Evolutionary conservation across 176 grass and related monocot species (phyloP).

Genomic region (Aechmea fasciata): DNA sequence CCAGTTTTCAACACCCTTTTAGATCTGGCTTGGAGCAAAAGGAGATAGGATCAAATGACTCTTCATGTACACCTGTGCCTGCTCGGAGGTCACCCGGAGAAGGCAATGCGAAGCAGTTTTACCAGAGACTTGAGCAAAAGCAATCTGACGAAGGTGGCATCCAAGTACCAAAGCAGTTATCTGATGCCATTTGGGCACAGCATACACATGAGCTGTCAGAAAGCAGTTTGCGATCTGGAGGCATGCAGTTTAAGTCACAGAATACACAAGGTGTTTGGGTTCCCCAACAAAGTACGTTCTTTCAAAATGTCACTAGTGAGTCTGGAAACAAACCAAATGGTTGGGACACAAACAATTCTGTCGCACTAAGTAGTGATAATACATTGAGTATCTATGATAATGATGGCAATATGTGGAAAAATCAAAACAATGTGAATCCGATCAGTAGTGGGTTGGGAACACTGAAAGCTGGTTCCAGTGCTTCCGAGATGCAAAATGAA

Average conservation of each 20-base stretch:
- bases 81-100: slow-evolving; percentile 40
- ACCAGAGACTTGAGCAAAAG: slow-evolving; percentile 41
- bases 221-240: slow-evolving; percentile 30
- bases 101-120: slow-evolving; percentile 37
- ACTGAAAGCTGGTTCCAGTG: slow-evolving; percentile 40
- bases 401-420: slow-evolving; percentile 43
- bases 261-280: slow-evolving; percentile 53
- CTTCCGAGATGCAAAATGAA: slow-evolving; percentile 25
- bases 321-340: slow-evolving; percentile 53
- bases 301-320: slow-evolving; percentile 47
- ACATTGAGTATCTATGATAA: slow-evolving; percentile 33
- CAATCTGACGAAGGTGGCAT: slow-evolving; percentile 43
- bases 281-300: slow-evolving; percentile 41
- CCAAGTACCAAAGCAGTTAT: slow-evolving; percentile 40
- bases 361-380: slow-evolving; percentile 36
- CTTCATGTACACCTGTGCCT: slow-evolving; percentile 23
- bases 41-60: slow-evolving; percentile 28
- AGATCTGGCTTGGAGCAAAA: slow-evolving; percentile 37
- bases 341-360: slow-evolving; percentile 43
- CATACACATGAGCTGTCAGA: slow-evolving; percentile 46
- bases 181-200: slow-evolving; percentile 44
- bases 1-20: slow-evolving; percentile 51
- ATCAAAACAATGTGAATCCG: slow-evolving; percentile 40
- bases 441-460: slow-evolving; percentile 30
- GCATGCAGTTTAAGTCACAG: slow-evolving; percentile 31